Base-by-base conservation (phyloP, 2,329 filamentous ascomycete genomes). In the Cephalotrichum gorgonifer region DNA sequence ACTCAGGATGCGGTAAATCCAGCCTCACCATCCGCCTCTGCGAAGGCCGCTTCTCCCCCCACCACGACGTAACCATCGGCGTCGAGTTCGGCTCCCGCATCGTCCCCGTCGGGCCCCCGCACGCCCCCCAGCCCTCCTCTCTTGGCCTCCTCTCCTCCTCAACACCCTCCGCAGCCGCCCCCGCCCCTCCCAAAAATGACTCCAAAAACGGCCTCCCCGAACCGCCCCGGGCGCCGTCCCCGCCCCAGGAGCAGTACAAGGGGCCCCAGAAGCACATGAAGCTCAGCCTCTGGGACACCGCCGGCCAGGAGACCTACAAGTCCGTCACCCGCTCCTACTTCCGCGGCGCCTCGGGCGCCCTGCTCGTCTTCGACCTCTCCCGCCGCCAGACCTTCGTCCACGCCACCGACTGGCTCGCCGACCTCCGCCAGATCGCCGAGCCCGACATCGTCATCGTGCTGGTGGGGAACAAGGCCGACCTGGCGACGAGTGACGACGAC, bases 231-330 rank as follows among this genome's bases (percentile, higher is more conserved):
- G 62, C 66, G 53, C 60, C 62, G 22, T 61, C 60, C 55, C 55
- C 58, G 51, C 55, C 59, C 14, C 58, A 62, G 6, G 39, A 23
- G 1, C 22, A 17, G 11, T n/a, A n/a, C n/a, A 46, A 47, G 6
- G 42, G 47, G 14, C 69, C 67, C 27, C 80, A 84, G 64, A 83
- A 81, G 60, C 85, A 91, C 70, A 95, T 95, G 89, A 95, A 95
- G 68, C 77, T 95, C 5, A 88, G 83, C 42, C 74, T 97, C 11
- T 97, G 91, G 91, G 91, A 96, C 63, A 97, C 91, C 1, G 91
- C 91, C 15, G 91, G 91, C 25, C 91, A 97, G 66, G 91, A 97
- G 71, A 95, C 89, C 12, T 97, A 97, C 74, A 96, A 96, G 66
- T 91, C 86, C 42, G 93, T 97, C 51, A 97, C 91, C 8, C 77